These are phyloP conservation scores for Melastoma malabathricum DNA, from an alignment of 345 rosid genomes.

Conservation along the genomic window DNA sequence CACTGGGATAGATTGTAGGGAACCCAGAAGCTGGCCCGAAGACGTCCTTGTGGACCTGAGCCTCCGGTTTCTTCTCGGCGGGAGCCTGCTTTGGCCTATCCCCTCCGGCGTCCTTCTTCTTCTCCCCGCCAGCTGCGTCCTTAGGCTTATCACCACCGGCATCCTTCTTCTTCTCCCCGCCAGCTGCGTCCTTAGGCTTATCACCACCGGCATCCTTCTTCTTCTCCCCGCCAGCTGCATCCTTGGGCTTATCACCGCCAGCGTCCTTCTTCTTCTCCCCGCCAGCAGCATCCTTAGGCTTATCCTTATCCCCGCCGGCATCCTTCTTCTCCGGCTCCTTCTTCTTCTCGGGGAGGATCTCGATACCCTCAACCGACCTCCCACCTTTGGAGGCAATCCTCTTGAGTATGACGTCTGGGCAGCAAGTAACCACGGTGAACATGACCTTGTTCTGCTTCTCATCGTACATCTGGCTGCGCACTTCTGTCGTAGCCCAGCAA, in stretches of 20 bases:
- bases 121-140: background rate
- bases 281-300: background rate
- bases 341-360: conserved; percentile 6
- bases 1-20: conserved; percentile 9
- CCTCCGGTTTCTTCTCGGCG: conserved; percentile 5
- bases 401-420: conserved; percentile 17
- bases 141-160: background rate
- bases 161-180: conserved; percentile 3
- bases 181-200: conserved; percentile 1
- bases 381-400: conserved; percentile 23
- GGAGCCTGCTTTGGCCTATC: conserved; percentile 4
- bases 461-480: conserved; percentile 13
- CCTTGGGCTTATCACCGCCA: background rate
- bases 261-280: conserved; percentile 3
- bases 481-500: conserved; percentile 7
- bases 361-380: conserved; percentile 12
- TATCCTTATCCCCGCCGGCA: background rate
- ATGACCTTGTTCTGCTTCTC: conserved; percentile 17
- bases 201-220: background rate
- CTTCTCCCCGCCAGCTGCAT: background rate
- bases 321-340: conserved; percentile 6
- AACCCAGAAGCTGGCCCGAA: conserved; percentile 6
- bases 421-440: conserved; percentile 20
- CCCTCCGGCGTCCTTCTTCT: background rate
- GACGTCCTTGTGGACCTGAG: background rate